These are phyloP conservation scores for Penicillium atrosanguineum DNA, from an alignment of 495 filamentous ascomycete species.

Conservation along the genomic window DNA sequence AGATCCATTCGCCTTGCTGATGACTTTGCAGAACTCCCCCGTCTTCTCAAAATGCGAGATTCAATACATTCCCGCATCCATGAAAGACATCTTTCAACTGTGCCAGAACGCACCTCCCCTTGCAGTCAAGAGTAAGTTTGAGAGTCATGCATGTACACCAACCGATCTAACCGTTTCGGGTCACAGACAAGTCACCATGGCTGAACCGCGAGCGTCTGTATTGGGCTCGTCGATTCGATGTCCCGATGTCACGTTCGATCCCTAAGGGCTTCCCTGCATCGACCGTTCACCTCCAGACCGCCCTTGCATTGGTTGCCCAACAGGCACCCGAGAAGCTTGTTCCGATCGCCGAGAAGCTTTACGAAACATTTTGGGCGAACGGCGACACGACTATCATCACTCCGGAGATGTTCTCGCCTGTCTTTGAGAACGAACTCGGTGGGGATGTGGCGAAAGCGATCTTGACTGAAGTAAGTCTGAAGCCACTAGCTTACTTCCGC, in stretches of 20 bases:
- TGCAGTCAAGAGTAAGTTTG: slow-evolving; percentile 15
- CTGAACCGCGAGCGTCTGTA: slow-evolving; percentile 19
- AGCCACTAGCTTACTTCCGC: too few relatives aligned
- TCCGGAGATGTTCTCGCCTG: neutral
- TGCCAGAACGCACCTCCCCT: slow-evolving; percentile 19
- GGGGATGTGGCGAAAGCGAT: neutral
- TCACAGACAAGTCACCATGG: slow-evolving; percentile 19
- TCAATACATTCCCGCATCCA: slow-evolving; percentile 13
- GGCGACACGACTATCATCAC: slow-evolving; percentile 4
- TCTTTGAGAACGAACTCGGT: slow-evolving; percentile 4
- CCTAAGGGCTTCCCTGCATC: slow-evolving; percentile 21
- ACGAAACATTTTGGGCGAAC: slow-evolving; percentile 12
- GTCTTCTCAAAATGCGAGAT: slow-evolving; percentile 18
- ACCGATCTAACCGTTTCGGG: neutral
- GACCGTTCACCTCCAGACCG: slow-evolving; percentile 15
- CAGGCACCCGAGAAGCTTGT: slow-evolving; percentile 9
- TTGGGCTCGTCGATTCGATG: slow-evolving; percentile 18
- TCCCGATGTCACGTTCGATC: slow-evolving; percentile 15
- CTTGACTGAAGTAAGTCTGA: neutral
- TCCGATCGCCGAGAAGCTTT: neutral
- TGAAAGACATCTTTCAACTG: slow-evolving; percentile 13
- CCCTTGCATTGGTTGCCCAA: slow-evolving; percentile 2
- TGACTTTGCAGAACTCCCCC: slow-evolving; percentile 13
- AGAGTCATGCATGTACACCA: neutral
- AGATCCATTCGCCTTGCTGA: neutral